Evolutionary conservation across 352 stramenopile species (phyloP), one percentile per base, ranked within the genome.

Genomic region (Blastocystis sp.): DNA sequence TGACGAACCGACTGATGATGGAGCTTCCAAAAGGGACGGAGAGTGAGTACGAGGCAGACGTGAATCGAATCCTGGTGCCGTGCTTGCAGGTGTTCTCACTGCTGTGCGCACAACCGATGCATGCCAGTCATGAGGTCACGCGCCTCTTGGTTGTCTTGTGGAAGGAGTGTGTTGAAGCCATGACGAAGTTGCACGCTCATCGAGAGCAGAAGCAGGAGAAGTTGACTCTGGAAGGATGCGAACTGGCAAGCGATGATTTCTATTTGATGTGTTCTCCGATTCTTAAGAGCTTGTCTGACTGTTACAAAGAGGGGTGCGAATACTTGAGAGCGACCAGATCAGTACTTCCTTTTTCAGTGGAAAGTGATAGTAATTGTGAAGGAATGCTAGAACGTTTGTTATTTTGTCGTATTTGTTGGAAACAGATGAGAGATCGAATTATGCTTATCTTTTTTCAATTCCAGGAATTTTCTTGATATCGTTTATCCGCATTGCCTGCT

Each of bases 211-310:
- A 34, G 54, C 39, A n/a, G 50, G 66, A 77, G 11, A 55, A 37
- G 39, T 43, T 45, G 15, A 8, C 63, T n/a, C 13, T 84, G 23
- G 37, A 47, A 39, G 43, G 53, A 18, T 84, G 73, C 39, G 47
- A 64, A 43, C 73, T 84, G 34, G 64, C 73, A 29, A 66, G 45
- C 26, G 73, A 84, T 43, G 73, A 84, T 23, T 84, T 84, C 53
- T 68, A 50, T 47, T 64, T 84, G 73, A 11, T 84, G 43, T 84
- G 73, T 45, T 20, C 34, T 29, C 73, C 73, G 39, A 34, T 41
- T 39, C 18, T 84, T 13, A 0, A n/a, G 4, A n/a, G n/a, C 11
- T 43, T 50, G 18, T 8, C 8, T 13, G 56, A 11, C 9, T 84
- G 73, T 45, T 39, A 45, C 13, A 55, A 84, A 26, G 34, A 84